Evolutionary conservation across 179 eudicot genomes (phyloP).

Genomic region (Nepenthes alata): DNA sequence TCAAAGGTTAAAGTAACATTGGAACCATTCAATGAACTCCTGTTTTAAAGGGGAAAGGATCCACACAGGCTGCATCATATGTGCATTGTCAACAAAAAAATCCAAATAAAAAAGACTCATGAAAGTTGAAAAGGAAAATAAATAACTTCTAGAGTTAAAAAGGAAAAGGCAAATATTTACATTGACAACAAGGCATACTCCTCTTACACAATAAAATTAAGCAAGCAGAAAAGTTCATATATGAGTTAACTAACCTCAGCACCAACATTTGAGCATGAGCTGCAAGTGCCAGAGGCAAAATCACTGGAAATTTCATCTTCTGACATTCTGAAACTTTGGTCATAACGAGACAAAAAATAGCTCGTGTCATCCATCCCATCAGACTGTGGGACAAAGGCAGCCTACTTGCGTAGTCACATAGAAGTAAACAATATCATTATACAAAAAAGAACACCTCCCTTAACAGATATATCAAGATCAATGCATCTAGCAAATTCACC

Average conservation of each 20-base stretch:
- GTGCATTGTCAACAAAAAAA: too few relatives aligned
- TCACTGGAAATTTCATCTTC: slow-evolving; percentile 22
- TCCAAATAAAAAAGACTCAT: too few relatives aligned
- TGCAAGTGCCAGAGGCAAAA: slow-evolving; percentile 28
- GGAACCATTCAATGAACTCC: too few relatives aligned
- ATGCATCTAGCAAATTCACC: too few relatives aligned
- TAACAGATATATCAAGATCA: background rate
- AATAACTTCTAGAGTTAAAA: too few relatives aligned
- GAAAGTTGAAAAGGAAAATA: too few relatives aligned
- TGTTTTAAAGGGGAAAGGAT: too few relatives aligned
- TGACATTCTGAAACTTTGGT: slow-evolving; percentile 24
- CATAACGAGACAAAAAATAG: slow-evolving; percentile 48
- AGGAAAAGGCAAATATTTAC: too few relatives aligned
- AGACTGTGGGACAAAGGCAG: slow-evolving; percentile 55
- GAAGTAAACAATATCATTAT: background rate
- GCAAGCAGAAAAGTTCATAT: background rate
- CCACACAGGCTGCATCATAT: too few relatives aligned
- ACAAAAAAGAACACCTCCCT: background rate
- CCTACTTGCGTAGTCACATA: slow-evolving; percentile 16
- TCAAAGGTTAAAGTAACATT: too few relatives aligned
- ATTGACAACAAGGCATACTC: background rate
- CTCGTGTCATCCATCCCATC: slow-evolving; percentile 56
- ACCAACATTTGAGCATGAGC: slow-evolving; percentile 19
- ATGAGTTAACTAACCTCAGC: background rate
- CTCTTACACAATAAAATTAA: background rate